Conservation (phyloP, 768 basidiomycete species). For the Leccinum boreale region DNA sequence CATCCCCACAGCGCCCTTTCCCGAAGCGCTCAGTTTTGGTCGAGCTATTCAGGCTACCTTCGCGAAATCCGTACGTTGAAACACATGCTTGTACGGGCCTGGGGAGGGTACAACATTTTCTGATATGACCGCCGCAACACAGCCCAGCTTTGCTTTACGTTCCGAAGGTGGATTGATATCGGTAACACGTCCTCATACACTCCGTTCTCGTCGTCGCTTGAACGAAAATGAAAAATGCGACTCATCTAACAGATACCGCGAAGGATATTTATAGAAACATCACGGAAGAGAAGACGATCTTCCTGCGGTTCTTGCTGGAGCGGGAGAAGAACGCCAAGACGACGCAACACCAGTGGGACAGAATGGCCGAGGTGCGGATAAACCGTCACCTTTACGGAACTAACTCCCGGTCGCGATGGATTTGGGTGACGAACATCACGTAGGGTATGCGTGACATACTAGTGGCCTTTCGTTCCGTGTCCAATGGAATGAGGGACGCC, state of each 20-base stretch:
- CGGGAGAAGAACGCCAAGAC: conserved; percentile 40
- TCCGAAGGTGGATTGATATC: conserved; percentile 70
- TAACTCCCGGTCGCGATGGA: not conserved
- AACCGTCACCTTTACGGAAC: conserved; percentile 1
- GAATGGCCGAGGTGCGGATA: conserved; percentile 22
- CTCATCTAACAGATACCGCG: conserved; percentile 48
- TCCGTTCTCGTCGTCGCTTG: conserved; percentile 9
- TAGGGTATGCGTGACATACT: conserved; percentile 32
- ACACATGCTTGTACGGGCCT: not conserved
- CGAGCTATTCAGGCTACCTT: conserved; percentile 80
- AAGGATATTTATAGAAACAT: conserved; percentile 65
- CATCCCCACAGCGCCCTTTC: conserved; percentile 54
- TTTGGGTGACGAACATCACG: not conserved
- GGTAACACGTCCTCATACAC: conserved; percentile 38
- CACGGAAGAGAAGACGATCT: conserved; percentile 52
- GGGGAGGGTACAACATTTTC: not conserved
- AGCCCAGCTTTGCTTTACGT: conserved; percentile 79
- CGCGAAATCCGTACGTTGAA: conserved; percentile 67
- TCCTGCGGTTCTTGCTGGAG: conserved; percentile 45
- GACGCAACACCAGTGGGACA: conserved; percentile 31
- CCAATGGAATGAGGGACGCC: conserved; percentile 16
- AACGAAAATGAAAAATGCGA: not conserved
- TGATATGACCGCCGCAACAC: conserved; percentile 15
- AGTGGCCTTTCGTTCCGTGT: conserved; percentile 15
- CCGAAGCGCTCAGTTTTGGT: conserved; percentile 80